Evolutionary conservation across 2,329 filamentous ascomycete genomes (phyloP), one percentile per base, ranked within the genome.

Genomic region (Aureobasidium sp.): DNA sequence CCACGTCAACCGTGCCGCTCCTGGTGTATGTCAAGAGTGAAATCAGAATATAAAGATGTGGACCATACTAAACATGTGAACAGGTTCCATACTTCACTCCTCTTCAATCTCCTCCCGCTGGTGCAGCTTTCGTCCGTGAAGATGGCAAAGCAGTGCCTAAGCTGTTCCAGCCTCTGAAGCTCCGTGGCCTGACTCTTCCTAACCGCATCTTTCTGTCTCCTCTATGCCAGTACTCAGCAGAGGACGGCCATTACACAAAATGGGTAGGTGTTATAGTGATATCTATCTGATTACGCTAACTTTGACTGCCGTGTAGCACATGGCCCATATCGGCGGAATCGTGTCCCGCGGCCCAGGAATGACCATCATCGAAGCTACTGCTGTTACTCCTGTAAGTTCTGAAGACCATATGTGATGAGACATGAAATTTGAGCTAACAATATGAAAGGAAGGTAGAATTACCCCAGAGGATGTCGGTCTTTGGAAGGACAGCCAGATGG

Each of bases 401-500:
- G 20, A 50, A 5, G 17, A n/a, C 7, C 7, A 32, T 8, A 32
- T 32, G 17, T 17, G 12, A 27, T 29, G 44, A 27, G 24, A 48
- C 29, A 5, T 20, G 15, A 32, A 20, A 17, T 2, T 29, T 29
- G 27, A 32, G 15, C 26, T 29, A n/a, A 48, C 8, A 12, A 39
- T 17, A 8, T 27, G 8, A 13, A 43, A 56, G 53, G 53, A 57
- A 39, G 92, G 92, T 32, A 84, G 92, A 61, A 96, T 96, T 77
- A 88, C 89, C 0, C 90, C 91, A 1, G 81, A 92, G 72, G 89
- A 93, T 72, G 76, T 79, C 13, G 91, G 92, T 0, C 76, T 97
- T 8, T 97, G 92, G 92, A 81, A 88, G 65, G 92, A 96, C 73
- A 85, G 82, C 37, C 92, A 97, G 73, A 87, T 92, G 64, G 86